These are phyloP conservation scores for Pseudogymnoascus sp. DNA, from an alignment of 2,329 filamentous ascomycete genomes.

Conservation along the genomic window DNA sequence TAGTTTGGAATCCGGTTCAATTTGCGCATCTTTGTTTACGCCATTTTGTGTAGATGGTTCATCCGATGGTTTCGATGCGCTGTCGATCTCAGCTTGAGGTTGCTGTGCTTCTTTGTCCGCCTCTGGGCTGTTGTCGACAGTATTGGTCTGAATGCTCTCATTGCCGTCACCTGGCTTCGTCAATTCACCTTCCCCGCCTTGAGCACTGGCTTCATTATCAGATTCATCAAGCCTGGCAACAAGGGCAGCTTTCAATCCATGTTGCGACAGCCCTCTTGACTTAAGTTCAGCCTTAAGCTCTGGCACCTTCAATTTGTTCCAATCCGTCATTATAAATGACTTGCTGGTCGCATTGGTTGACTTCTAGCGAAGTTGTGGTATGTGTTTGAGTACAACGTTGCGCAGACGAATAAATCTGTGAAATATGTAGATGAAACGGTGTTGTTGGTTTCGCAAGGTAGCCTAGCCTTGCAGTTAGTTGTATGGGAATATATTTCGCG, in stretches of 20 bases:
- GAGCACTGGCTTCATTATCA: conserved; percentile 30
- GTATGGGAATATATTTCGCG: conserved; percentile 5
- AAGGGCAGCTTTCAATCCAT: conserved; percentile 64
- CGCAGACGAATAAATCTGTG: neutral
- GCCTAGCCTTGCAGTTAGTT: neutral
- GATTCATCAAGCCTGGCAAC: conserved; percentile 52
- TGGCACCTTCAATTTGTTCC: conserved; percentile 58
- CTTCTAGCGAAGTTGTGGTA: neutral
- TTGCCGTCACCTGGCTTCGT: conserved; percentile 9
- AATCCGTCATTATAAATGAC: conserved; percentile 39
- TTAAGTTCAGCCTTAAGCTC: conserved; percentile 71
- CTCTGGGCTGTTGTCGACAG: conserved; percentile 7
- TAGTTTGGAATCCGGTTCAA: conserved; percentile 8
- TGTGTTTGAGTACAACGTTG: neutral
- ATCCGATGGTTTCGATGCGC: neutral
- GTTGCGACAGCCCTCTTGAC: conserved; percentile 57
- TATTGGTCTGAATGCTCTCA: neutral
- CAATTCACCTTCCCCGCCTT: conserved; percentile 20
- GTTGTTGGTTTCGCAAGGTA: conserved; percentile 6
- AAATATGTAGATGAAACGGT: neutral
- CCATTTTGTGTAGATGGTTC: neutral
- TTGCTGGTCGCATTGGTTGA: neutral
- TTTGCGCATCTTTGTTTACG: conserved; percentile 2
- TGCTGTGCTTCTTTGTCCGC: conserved; percentile 6
- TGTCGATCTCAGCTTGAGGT: neutral